Evolutionary conservation across 768 basidiomycete species (phyloP), one percentile per base, ranked within the genome.

Genomic region (Mycena alexandri): DNA sequence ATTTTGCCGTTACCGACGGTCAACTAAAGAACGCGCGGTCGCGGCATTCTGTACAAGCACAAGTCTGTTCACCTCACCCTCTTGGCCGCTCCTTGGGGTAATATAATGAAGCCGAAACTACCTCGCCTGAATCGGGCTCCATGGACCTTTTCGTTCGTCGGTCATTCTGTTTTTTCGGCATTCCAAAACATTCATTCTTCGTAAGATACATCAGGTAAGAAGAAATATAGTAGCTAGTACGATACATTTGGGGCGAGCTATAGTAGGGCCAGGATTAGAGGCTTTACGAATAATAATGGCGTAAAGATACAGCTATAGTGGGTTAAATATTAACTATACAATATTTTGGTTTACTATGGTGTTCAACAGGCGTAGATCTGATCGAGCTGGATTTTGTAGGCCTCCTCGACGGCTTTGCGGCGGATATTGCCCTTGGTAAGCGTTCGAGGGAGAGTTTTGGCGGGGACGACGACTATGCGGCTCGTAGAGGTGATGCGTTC

Each of bases 371-470:
- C 71, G 63, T 84, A 87, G 46, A 86, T 77, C 50, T 69, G 69
- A 71, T 88, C 85, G 42, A 88, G 77, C 38, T 78, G 74, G 21
- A 59, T 71, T 65, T 77, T 76, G 73, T 81, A 86, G 33, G 74
- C 53, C 55, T 83, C 84, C 73, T 88, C 87, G 17, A 87, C 85
- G 3, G 85, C 86, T 48, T 74, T 79, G 54, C 87, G 82, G 50
- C 87, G 84, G 60, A 88, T 85, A 67, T 88, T 88, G 19, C 87
- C 87, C 74, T 88, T 88, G 6, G 87, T 87, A 25, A 80, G 80
- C 0, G 87, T 89, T 51, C 87, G 79, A 36, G 87, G 87, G 44
- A 88, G 80, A 1, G 85, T 81, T 41, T 82, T 80, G 48, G 76
- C 74, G 21, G 80, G 75, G 8, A 87, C 87, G 13, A 88, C 74